A percentile compares a stretch with the other conserved stretches of the same genome.
phyloP scores from a whole-genome alignment of 805 yeast species.

The Suhomyces emberorum region DNA sequence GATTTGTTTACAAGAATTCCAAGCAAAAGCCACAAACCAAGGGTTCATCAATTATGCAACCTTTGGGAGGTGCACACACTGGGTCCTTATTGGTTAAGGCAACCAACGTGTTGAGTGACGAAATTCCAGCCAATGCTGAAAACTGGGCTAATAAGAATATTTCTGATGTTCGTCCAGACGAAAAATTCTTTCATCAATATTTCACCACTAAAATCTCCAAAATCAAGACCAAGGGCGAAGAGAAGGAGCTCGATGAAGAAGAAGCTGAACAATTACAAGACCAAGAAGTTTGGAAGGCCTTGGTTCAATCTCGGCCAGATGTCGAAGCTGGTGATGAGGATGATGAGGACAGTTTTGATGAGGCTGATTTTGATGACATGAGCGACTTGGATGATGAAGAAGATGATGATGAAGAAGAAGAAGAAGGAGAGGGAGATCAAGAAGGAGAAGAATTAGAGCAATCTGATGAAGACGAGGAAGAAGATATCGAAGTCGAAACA shows the following conservation, averaged over 20 bases:
- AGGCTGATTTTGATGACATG: constrained; percentile 39
- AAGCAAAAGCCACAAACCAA: constrained; percentile 69
- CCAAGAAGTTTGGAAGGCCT: constrained; percentile 77
- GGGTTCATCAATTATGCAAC: constrained; percentile 97
- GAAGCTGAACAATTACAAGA: constrained; percentile 53
- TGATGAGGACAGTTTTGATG: constrained; percentile 38
- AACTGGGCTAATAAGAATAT: constrained; percentile 73
- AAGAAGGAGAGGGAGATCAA: constrained; percentile 22
- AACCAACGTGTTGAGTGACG: constrained; percentile 39
- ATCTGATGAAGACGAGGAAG: constrained; percentile 18
- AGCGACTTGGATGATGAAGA: constrained; percentile 39
- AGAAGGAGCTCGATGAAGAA: constrained; percentile 22
- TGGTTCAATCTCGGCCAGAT: constrained; percentile 72
- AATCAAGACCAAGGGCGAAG: constrained; percentile 23
- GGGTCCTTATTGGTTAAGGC: constrained; percentile 66
- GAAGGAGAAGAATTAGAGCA: constrained; percentile 20
- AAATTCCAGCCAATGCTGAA: constrained; percentile 77
- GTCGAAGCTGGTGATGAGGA: constrained; percentile 48
- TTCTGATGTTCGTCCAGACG: constrained; percentile 77
- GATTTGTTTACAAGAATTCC: constrained; percentile 92
- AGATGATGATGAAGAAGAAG: constrained; percentile 23
- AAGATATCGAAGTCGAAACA: constrained; percentile 12
- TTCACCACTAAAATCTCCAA: constrained; percentile 59
- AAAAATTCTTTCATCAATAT: constrained; percentile 82
- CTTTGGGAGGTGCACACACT: constrained; percentile 81